Conservation (phyloP, 495 filamentous ascomycete species). For the Penicillium diatomitis region DNA sequence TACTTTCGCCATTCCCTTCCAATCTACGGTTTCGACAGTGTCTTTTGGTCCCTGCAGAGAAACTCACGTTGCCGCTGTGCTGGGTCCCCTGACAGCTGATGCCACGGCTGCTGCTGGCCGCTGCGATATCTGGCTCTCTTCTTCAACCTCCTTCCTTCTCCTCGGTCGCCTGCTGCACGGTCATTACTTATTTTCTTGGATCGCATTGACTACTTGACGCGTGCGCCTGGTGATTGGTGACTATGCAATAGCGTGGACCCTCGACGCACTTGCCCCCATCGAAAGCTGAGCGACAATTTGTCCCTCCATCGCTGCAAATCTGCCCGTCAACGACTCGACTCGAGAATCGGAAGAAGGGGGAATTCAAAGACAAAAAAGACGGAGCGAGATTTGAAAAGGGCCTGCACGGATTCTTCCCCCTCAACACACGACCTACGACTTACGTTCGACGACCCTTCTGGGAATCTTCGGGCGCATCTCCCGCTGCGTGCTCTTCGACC, state of each 20-base stretch:
- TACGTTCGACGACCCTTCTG: background rate
- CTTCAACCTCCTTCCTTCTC: too few relatives aligned
- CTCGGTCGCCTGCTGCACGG: background rate
- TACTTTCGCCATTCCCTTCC: background rate
- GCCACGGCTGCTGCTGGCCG: too few relatives aligned
- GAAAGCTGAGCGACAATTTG: constrained; percentile 8
- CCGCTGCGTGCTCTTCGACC: background rate
- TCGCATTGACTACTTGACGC: background rate
- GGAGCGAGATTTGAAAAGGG: too few relatives aligned
- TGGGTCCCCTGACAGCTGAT: too few relatives aligned
- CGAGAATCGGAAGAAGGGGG: too few relatives aligned
- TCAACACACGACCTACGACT: constrained; percentile 7
- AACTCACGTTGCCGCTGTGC: too few relatives aligned
- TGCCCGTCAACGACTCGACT: background rate
- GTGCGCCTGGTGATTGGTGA: constrained; percentile 4
- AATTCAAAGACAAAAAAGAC: too few relatives aligned
- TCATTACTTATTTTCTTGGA: background rate
- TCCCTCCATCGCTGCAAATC: background rate
- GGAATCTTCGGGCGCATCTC: background rate
- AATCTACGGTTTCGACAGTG: too few relatives aligned
- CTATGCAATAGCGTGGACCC: constrained; percentile 22
- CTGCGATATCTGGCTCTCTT: too few relatives aligned
- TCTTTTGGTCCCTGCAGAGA: too few relatives aligned
- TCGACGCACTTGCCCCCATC: constrained; percentile 14
- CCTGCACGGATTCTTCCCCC: constrained; percentile 15